phyloP scores from a whole-genome alignment of 108 stramenopile species.

The Nitzschia palea region DNA sequence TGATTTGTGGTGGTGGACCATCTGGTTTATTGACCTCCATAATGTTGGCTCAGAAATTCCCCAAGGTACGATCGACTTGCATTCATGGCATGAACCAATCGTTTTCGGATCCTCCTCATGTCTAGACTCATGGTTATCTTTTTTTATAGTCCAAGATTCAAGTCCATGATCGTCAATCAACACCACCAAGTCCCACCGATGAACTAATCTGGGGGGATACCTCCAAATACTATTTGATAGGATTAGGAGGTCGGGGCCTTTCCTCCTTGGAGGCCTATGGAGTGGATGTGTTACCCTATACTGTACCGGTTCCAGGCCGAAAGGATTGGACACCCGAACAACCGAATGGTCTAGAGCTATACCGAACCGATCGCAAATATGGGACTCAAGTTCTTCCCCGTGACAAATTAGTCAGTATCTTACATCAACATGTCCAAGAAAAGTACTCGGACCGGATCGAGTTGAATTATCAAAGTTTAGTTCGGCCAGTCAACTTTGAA shows the following conservation, averaged over 20 bases:
- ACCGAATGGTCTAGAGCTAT: constrained; percentile 34
- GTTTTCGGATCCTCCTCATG: not conserved
- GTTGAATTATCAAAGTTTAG: constrained; percentile 44
- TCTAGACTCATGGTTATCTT: constrained; percentile 34
- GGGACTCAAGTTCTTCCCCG: constrained; percentile 53
- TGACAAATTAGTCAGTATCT: constrained; percentile 58
- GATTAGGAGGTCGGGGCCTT: constrained; percentile 71
- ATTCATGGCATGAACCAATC: not conserved
- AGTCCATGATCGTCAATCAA: constrained; percentile 17
- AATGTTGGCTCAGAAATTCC: constrained; percentile 41
- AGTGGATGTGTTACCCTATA: constrained; percentile 39
- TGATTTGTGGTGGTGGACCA: constrained; percentile 52
- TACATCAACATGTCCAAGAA: constrained; percentile 41
- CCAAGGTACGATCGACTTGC: not conserved
- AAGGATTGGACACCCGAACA: constrained; percentile 69
- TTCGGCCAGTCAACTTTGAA: constrained; percentile 43
- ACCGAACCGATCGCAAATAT: constrained; percentile 42
- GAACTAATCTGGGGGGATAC: constrained; percentile 47
- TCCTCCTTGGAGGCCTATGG: constrained; percentile 53
- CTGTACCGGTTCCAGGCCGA: constrained; percentile 51
- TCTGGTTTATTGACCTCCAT: constrained; percentile 51
- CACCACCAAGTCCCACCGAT: constrained; percentile 48
- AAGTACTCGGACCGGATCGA: constrained; percentile 40
- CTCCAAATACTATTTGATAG: constrained; percentile 66
- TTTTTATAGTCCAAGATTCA: constrained; percentile 28